Evolutionary conservation across 192 early-diverging fungal genomes (phyloP), one percentile per base, ranked within the genome.

Genomic region (Mortierella alpina): DNA sequence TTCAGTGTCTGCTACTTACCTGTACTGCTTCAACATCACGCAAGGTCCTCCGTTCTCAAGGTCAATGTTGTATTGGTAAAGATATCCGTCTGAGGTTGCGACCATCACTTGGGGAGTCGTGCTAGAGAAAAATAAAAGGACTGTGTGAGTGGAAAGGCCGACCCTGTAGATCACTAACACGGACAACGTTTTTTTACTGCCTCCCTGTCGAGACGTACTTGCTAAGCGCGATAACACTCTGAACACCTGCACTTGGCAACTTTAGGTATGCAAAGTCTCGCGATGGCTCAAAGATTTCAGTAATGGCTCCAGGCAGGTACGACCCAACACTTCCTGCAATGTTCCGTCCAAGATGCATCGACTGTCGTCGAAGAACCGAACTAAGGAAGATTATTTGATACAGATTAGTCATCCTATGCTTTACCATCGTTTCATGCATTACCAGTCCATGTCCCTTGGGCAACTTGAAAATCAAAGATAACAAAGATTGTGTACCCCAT

Each of bases 201-300:
- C 3, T 13, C 12, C 13, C 52, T 57, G 31, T 66, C 46, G n/a
- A 20, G 42, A 83, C 82, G 45, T 79, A 90, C 89, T 80, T 92
- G 83, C 91, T 91, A 65, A 95, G 83, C 14, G 91, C 93, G 17
- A 93, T 91, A 12, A 93, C 83, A 70, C 92, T 93, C 74, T 92
- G 91, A 23, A 92, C 90, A 64, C 91, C 91, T 10, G 90, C 82
- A 47, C 86, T 85, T 17, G 97, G 97, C 23, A 98, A 82, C 82
- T 96, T 97, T 31, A 96, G 89, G 65, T 92, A 94, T 9, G 96
- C 96, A 86, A 98, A 99, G 81, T 99, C 95, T 10, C 98, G 87
- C 56, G 93, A 86, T 6, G 97, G 97, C 83, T 98, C 97, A 93
- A 93, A 98, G 60, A 98, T 96, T 65, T 98, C 96, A 6, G 96